Percentiles rank a stretch among this genome's conserved stretches.
These are phyloP conservation scores for Filobasidium floriforme DNA, from an alignment of 768 basidiomycete species.

Conservation along the genomic window DNA sequence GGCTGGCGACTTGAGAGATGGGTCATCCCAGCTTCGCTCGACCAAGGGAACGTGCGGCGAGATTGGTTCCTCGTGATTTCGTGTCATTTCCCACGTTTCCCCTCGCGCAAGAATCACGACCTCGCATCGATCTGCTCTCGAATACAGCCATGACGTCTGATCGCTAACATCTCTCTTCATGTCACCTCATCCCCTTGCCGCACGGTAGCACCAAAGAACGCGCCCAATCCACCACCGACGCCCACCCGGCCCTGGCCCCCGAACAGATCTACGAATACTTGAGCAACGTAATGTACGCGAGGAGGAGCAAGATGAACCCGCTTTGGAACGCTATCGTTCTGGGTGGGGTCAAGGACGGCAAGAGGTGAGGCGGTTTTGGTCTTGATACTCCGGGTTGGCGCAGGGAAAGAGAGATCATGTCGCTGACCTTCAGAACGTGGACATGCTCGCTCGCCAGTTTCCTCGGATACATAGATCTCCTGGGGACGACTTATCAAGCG, in stretches of 20 bases:
- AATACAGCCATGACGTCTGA: not conserved
- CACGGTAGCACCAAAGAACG: constrained; percentile 55
- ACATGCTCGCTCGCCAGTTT: constrained; percentile 55
- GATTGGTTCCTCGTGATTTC: too few relatives aligned
- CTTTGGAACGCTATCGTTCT: constrained; percentile 92
- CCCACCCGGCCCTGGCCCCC: constrained; percentile 78
- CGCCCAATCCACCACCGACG: constrained; percentile 52
- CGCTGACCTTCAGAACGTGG: too few relatives aligned
- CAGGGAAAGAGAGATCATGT: too few relatives aligned
- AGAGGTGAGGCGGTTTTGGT: too few relatives aligned
- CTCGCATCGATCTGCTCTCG: too few relatives aligned
- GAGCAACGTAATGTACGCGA: constrained; percentile 77
- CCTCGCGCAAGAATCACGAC: too few relatives aligned
- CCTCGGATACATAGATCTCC: constrained; percentile 84
- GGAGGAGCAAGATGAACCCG: constrained; percentile 81
- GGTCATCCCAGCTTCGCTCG: too few relatives aligned
- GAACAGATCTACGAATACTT: constrained; percentile 88
- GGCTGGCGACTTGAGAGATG: too few relatives aligned
- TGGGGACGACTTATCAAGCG: constrained; percentile 92
- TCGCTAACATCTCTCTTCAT: not conserved
- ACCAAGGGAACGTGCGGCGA: too few relatives aligned
- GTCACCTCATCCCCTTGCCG: not conserved
- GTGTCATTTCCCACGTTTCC: too few relatives aligned
- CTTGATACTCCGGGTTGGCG: too few relatives aligned
- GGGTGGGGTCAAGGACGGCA: constrained; percentile 78